These are phyloP conservation scores for Mariannaea sp. DNA, from an alignment of 2,329 filamentous ascomycete genomes.

Conservation along the genomic window DNA sequence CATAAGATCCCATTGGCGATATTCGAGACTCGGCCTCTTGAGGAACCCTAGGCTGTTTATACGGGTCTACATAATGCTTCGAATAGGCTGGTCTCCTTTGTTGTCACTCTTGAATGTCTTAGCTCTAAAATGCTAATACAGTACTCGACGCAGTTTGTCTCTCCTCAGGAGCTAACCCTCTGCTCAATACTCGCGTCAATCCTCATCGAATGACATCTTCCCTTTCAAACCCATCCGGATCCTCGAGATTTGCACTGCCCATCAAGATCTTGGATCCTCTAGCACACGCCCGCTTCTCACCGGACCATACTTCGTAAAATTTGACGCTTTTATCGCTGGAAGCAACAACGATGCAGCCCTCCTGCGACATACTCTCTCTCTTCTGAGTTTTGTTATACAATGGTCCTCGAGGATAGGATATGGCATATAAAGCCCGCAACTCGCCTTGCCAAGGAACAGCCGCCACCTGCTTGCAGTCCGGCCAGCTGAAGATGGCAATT, in stretches of 20 bases:
- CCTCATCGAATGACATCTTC: conserved; percentile 70
- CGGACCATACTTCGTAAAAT: conserved; percentile 94
- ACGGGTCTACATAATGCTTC: background rate
- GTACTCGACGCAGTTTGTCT: conserved; percentile 17
- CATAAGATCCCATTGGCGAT: conserved; percentile 7
- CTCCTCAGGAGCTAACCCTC: background rate
- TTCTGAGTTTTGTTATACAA: conserved; percentile 35
- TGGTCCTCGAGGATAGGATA: conserved; percentile 71
- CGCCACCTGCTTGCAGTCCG: conserved; percentile 82
- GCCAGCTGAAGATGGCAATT: conserved; percentile 94
- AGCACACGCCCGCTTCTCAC: conserved; percentile 58
- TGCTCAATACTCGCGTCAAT: background rate
- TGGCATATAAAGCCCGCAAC: conserved; percentile 82
- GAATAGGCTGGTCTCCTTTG: background rate
- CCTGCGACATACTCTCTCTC: conserved; percentile 37
- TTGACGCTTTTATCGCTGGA: conserved; percentile 91
- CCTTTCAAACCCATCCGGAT: conserved; percentile 78
- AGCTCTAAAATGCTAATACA: background rate
- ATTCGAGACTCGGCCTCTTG: background rate
- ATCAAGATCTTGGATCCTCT: conserved; percentile 67
- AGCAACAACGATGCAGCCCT: conserved; percentile 81
- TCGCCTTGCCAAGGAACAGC: conserved; percentile 83
- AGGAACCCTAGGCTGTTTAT: background rate
- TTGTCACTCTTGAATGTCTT: conserved; percentile 4
- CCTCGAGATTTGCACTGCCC: conserved; percentile 84